Percentiles rank a stretch among this genome's conserved stretches.
Evolutionary conservation across 257 asterid species (phyloP).

Genomic region (Vinca minor): DNA sequence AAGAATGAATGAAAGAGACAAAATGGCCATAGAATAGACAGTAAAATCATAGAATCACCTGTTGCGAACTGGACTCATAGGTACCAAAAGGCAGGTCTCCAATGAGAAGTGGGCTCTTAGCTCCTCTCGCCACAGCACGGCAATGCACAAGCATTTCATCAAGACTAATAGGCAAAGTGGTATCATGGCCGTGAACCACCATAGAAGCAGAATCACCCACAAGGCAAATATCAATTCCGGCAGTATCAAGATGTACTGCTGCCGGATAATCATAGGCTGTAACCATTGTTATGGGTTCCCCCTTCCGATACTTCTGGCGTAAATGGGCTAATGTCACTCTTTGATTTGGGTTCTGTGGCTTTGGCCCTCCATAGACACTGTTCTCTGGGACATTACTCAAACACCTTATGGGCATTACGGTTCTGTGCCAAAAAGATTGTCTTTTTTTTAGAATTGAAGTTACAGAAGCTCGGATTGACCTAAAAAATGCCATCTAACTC

Average conservation of each 20-base stretch:
- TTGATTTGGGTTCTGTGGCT: conserved; percentile 57
- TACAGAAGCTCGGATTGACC: conserved; percentile 8
- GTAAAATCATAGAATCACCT: conserved; percentile 29
- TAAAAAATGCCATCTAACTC: conserved; percentile 7
- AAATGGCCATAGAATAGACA: not conserved
- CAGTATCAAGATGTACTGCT: conserved; percentile 68
- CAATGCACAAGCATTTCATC: conserved; percentile 96
- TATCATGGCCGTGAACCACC: conserved; percentile 98
- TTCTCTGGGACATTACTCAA: conserved; percentile 73
- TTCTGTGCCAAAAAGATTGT: conserved; percentile 5
- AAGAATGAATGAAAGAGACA: not conserved
- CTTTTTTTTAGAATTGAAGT: conserved; percentile 1
- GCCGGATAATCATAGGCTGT: conserved; percentile 94
- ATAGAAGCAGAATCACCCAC: conserved; percentile 97
- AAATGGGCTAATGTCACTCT: conserved; percentile 62
- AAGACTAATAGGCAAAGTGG: conserved; percentile 76
- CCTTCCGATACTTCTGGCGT: conserved; percentile 61
- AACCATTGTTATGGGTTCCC: conserved; percentile 75
- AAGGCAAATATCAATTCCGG: conserved; percentile 76
- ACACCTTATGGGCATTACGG: conserved; percentile 15
- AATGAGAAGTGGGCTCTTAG: conserved; percentile 67
- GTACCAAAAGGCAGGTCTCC: conserved; percentile 91
- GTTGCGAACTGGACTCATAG: conserved; percentile 64
- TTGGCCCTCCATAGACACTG: conserved; percentile 83
- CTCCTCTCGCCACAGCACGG: conserved; percentile 88